Evolutionary conservation across 2,329 filamentous ascomycete species (phyloP).

Genomic region (Sarocladium kiliense): DNA sequence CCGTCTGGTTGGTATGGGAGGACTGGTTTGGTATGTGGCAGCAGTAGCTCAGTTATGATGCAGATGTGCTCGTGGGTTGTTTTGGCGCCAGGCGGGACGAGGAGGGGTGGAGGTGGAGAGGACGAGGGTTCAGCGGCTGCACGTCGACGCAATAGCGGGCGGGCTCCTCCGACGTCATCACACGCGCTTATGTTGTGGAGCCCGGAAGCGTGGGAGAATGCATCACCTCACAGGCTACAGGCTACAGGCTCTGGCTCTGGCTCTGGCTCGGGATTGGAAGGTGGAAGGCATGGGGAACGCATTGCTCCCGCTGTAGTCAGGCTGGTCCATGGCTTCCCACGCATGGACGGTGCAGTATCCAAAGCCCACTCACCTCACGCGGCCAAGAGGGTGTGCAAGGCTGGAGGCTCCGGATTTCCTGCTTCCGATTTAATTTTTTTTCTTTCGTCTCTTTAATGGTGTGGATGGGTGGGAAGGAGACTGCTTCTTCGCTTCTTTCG

Average conservation of each 20-base stretch:
- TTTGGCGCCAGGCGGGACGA: neutral
- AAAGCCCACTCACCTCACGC: too few relatives aligned
- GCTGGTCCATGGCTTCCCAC: too few relatives aligned
- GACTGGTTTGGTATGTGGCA: neutral
- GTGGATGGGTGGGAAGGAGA: too few relatives aligned
- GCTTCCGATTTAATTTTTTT: neutral
- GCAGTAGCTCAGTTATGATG: neutral
- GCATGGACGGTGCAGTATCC: too few relatives aligned
- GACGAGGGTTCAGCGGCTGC: slow-evolving; percentile 2
- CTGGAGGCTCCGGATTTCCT: neutral
- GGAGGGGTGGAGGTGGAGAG: neutral
- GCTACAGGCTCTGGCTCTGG: too few relatives aligned
- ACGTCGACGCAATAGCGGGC: slow-evolving; percentile 1
- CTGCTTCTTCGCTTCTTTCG: neutral
- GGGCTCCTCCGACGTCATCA: slow-evolving; percentile 9
- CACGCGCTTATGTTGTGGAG: slow-evolving; percentile 8
- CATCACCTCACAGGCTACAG: too few relatives aligned
- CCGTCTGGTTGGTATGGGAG: neutral
- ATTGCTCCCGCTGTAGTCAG: too few relatives aligned
- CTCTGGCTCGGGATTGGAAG: too few relatives aligned
- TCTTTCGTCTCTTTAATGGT: neutral
- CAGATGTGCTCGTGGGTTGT: neutral
- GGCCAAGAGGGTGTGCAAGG: neutral
- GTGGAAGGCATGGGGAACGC: too few relatives aligned
- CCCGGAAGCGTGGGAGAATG: slow-evolving; percentile 5